Percentiles rank a stretch among this genome's conserved stretches.
Evolutionary conservation across 371 early-diverging fungal genomes (phyloP).

Genomic region (Neoconidiobolus thromboides): DNA sequence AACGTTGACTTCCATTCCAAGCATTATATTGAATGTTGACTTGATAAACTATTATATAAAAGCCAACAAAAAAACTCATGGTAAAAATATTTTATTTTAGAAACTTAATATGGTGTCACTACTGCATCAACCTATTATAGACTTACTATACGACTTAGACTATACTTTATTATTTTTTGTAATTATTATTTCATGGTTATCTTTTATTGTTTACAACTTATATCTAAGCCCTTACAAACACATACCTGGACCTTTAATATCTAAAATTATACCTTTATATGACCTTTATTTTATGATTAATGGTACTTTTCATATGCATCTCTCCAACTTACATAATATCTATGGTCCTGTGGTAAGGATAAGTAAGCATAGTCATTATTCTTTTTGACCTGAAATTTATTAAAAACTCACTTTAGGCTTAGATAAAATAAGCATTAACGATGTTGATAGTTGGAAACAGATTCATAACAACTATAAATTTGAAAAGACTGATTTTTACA

Average conservation of each 20-base stretch:
- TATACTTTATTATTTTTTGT: too few relatives aligned
- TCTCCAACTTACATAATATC: not conserved
- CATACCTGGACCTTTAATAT: not conserved
- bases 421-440: not conserved
- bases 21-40: too few relatives aligned
- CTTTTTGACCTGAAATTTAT: too few relatives aligned
- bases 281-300: not conserved
- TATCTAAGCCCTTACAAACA: not conserved
- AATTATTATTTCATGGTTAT: not conserved
- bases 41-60: too few relatives aligned
- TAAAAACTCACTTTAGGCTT: not conserved
- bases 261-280: not conserved
- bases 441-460: not conserved
- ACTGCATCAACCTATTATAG: too few relatives aligned
- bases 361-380: not conserved
- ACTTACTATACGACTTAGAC: too few relatives aligned
- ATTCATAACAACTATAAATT: not conserved
- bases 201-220: not conserved
- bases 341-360: not conserved
- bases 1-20: too few relatives aligned
- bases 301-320: not conserved
- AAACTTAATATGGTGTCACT: too few relatives aligned
- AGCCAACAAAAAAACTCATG: too few relatives aligned
- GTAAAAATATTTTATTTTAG: too few relatives aligned
- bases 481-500: not conserved